These are phyloP conservation scores for Aspergillus ostianus DNA, from an alignment of 495 filamentous ascomycete genomes.

Conservation along the genomic window DNA sequence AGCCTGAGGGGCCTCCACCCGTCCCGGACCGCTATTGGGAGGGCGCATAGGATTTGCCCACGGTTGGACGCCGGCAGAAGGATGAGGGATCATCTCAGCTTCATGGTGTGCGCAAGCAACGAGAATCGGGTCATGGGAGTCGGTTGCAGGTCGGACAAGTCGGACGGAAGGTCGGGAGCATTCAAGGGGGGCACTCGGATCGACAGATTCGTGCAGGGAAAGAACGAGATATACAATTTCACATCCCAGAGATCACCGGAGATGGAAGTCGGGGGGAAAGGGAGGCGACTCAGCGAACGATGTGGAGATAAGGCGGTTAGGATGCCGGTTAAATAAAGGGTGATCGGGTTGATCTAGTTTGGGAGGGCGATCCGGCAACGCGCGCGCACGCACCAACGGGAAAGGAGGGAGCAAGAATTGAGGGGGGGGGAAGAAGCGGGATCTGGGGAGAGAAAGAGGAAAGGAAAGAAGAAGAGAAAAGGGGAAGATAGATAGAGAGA, in stretches of 20 bases:
- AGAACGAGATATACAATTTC: background rate
- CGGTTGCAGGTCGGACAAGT: constrained; percentile 1
- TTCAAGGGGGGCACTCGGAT: background rate
- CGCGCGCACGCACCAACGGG: background rate
- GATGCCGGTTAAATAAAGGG: background rate
- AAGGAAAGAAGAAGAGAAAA: constrained; percentile 5
- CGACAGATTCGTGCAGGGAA: background rate
- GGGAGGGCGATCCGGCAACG: background rate
- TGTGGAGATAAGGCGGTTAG: constrained; percentile 1
- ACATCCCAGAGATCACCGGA: background rate
- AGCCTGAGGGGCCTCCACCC: constrained; percentile 29
- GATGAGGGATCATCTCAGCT: constrained; percentile 48
- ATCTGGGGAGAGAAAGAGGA: constrained; percentile 4
- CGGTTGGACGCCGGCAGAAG: constrained; percentile 45
- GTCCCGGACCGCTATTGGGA: constrained; percentile 37
- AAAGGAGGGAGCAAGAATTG: background rate
- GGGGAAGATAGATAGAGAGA: constrained; percentile 1
- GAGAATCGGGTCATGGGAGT: constrained; percentile 23
- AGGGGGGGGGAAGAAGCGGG: background rate
- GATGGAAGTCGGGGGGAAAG: background rate
- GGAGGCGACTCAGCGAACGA: background rate
- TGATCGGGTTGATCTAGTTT: background rate
- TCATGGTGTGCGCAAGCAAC: constrained; percentile 39
- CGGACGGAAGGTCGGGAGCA: background rate
- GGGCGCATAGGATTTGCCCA: constrained; percentile 41